Evolutionary conservation across 179 eudicot species (phyloP), one percentile per base, ranked within the genome.

Genomic region (Beta macrorhiza): DNA sequence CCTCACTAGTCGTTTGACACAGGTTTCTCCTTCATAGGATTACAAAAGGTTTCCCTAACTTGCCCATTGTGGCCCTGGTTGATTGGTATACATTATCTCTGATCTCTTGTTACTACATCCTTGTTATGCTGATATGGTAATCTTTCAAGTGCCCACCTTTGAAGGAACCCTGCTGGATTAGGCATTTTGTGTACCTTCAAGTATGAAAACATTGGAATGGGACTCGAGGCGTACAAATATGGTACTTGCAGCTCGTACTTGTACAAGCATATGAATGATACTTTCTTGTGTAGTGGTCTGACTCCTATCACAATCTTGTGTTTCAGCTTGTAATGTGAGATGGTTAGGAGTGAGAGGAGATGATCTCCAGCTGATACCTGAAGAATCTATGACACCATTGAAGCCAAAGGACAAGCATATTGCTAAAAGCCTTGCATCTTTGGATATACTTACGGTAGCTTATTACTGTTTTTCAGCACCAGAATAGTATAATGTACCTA

Each of bases 121-220:
- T 61, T 5, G 47, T 52, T 32, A 25, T 64, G 47, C 85, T 91
- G 93, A 94, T 93, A 86, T 19, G 79, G 53, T 44, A 8, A 53
- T 65, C 70, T 44, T 29, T 79, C 37, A 68, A 37, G 55, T 45
- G 20, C 19, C 22, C 77, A 45, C 32, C 47, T 84, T 58, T 82
- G 55, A 64, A 96, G 98, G 98, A 94, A 96, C 76, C 98, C 98
- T 37, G 97, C 97, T 59, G 99, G 97, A 73, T 83, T 94, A 73
- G 97, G 94, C 67, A 91, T 94, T 77, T 82, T 96, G 12, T 91
- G 98, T 86, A 96, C 98, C 72, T 96, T 88, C 89, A 92, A 96
- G 87, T 92, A 81, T 84, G 99, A 97, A 77, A 96, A 98, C 87
- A 87, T 94, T 63, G 90, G 93, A 69, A 97, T 97, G 99, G 99